Conservation (phyloP, 2,329 filamentous ascomycete genomes). For the Alternaria conjuncta region DNA sequence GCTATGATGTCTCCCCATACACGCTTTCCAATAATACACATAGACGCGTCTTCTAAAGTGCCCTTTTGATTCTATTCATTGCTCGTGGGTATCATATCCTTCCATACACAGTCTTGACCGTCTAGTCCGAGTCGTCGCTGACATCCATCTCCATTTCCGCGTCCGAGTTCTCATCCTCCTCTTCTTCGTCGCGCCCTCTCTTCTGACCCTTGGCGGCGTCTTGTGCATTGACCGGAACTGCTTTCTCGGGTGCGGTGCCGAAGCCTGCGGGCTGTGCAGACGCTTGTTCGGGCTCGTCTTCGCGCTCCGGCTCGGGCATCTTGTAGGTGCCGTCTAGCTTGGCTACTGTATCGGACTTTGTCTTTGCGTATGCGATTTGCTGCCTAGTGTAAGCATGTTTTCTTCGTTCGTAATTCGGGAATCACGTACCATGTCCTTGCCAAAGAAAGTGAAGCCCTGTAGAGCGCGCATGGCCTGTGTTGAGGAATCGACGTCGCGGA, state of each 20-base stretch:
- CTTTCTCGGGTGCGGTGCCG: slow-evolving; percentile 37
- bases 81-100: slow-evolving; percentile 24
- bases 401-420: not conserved
- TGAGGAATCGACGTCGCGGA: slow-evolving; percentile 86
- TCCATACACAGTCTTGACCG: not conserved
- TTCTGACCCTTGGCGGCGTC: slow-evolving; percentile 66
- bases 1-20: slow-evolving; percentile 6
- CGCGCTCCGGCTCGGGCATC: slow-evolving; percentile 59
- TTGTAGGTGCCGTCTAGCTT: slow-evolving; percentile 93
- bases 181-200: slow-evolving; percentile 67
- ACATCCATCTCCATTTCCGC: slow-evolving; percentile 70
- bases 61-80: slow-evolving; percentile 3
- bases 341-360: slow-evolving; percentile 84
- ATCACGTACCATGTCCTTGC: slow-evolving; percentile 76
- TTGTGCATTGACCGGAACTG: slow-evolving; percentile 42
- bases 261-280: slow-evolving; percentile 54
- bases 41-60: not conserved
- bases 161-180: slow-evolving; percentile 61
- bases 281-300: slow-evolving; percentile 26
- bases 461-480: slow-evolving; percentile 92
- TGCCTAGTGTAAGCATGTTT: slow-evolving; percentile 47
- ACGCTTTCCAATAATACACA: not conserved
- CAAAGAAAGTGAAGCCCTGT: slow-evolving; percentile 85
- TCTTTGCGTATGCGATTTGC: slow-evolving; percentile 91
- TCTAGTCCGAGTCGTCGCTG: slow-evolving; percentile 67